phyloP scores from a whole-genome alignment of 345 rosid species.

The Zanthoxylum bungeanum region DNA sequence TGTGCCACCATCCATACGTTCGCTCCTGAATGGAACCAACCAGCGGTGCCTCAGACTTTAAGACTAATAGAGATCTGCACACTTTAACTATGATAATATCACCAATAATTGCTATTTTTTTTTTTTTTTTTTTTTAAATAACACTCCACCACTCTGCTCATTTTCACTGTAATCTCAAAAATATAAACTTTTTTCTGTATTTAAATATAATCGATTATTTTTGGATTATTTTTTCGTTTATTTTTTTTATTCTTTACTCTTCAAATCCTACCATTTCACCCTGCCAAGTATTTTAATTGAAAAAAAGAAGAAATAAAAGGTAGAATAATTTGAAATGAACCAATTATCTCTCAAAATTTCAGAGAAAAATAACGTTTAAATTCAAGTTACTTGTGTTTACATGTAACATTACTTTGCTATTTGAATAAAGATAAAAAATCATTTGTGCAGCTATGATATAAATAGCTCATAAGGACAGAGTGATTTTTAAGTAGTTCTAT shows the following conservation, averaged over 20 bases:
- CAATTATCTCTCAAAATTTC: neutral
- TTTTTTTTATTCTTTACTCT: too few species aligned
- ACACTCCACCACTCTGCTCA: too few species aligned
- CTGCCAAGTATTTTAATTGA: neutral
- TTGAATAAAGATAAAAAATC: too few species aligned
- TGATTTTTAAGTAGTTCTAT: too few species aligned
- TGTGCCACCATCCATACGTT: constrained; percentile 73
- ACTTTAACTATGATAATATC: neutral
- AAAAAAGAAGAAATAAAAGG: too few species aligned
- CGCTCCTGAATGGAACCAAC: constrained; percentile 46
- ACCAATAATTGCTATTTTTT: neutral
- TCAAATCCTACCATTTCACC: neutral
- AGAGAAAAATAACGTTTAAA: neutral
- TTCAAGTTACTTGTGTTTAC: neutral
- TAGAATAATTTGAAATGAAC: neutral
- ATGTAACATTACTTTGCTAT: neutral
- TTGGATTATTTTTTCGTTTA: too few species aligned
- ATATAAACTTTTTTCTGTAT: too few species aligned
- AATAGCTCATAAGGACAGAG: too few species aligned
- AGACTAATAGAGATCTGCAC: neutral
- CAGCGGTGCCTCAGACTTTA: constrained; percentile 57
- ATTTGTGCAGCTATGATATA: too few species aligned
- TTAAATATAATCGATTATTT: too few species aligned
- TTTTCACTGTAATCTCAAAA: too few species aligned
- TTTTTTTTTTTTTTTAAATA: neutral